Base-by-base conservation (phyloP, 2,329 filamentous ascomycete species). In the Fusarium goolgardi region DNA sequence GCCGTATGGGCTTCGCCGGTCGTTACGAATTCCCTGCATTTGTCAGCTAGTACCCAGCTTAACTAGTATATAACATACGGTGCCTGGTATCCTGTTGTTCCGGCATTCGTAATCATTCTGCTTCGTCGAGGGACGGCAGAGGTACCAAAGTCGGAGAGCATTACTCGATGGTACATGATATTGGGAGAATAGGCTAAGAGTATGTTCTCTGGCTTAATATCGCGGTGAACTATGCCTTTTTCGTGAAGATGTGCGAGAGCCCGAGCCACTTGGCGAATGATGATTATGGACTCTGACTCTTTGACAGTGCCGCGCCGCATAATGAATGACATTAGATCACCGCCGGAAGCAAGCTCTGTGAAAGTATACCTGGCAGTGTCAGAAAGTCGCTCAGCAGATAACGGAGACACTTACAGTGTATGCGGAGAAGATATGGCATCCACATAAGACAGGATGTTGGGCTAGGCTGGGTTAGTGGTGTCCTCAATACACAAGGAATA, bases 121-220 rank as follows among this genome's bases (percentile, higher is more conserved):
- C 78, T 81, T 5, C 78, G 76, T 41, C 75, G 76, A 11, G 80
- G 75, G 13, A 82, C 77, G 15, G 79, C 83, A 3, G 83, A 84
- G 43, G 80, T 80, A 4, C 85, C 84, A 77, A 87, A 83, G 62
- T 87, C 85, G 0, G 84, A 82, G 13, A 87, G 77, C 64, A 84
- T 81, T 4, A 87, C 75, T 11, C 84, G 78, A 51, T 78, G 76
- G 41, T 82, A 81, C 4, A 76, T 75, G 13, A 79, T 73, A 27
- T 78, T 79, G 0, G 83, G 82, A 3, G 82, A 83, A 16, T 79
- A 80, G 0, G 81, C 81, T 56, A 85, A 77, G 13, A 87, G 79
- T 5, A 87, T 78, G 40, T 86, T 87, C 67, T 86, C 84, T 0
- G 81, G 83, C 63, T 87, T 87, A 31, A 87, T 75, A 55, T 87